Evolutionary conservation across 1,139 yeast species (phyloP).

Genomic region (Kluyveromyces sp.): DNA sequence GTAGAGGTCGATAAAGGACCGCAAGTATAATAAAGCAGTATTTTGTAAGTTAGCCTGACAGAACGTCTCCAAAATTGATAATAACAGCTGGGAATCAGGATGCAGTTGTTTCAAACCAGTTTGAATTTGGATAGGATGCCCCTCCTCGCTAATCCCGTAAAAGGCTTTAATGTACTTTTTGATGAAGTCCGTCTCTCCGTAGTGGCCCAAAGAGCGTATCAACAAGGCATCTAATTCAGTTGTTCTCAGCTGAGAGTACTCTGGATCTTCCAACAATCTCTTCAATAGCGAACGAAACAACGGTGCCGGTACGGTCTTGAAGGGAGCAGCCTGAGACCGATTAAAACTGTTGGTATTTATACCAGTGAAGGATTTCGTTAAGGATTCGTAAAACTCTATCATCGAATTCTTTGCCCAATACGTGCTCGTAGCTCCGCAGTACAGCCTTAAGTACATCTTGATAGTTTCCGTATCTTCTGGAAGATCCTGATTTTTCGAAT

Average conservation of each 20-base stretch:
- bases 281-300: slow-evolving; percentile 15
- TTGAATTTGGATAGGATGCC: background rate
- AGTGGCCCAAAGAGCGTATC: slow-evolving; percentile 22
- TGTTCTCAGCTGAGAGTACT: slow-evolving; percentile 13
- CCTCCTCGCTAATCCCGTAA: slow-evolving; percentile 18
- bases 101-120: slow-evolving; percentile 1
- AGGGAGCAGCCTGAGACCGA: background rate
- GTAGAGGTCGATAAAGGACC: slow-evolving; percentile 16
- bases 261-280: slow-evolving; percentile 10
- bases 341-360: too few species aligned
- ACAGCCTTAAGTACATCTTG: slow-evolving; percentile 18
- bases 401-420: too few species aligned
- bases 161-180: slow-evolving; percentile 15
- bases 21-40: slow-evolving; percentile 17
- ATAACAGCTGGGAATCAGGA: slow-evolving; percentile 19
- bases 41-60: slow-evolving; percentile 14
- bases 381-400: too few species aligned
- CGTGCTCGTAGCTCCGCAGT: slow-evolving; percentile 27
- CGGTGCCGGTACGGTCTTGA: slow-evolving; percentile 12
- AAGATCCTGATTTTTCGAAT: slow-evolving; percentile 11
- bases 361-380: too few species aligned
- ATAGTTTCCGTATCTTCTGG: slow-evolving; percentile 19
- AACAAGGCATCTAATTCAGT: slow-evolving; percentile 17
- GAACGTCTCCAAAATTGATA: slow-evolving; percentile 21
- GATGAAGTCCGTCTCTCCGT: slow-evolving; percentile 16